phyloP scores from a whole-genome alignment of 2,329 filamentous ascomycete genomes.

The Chrysosporium keratinophilum region DNA sequence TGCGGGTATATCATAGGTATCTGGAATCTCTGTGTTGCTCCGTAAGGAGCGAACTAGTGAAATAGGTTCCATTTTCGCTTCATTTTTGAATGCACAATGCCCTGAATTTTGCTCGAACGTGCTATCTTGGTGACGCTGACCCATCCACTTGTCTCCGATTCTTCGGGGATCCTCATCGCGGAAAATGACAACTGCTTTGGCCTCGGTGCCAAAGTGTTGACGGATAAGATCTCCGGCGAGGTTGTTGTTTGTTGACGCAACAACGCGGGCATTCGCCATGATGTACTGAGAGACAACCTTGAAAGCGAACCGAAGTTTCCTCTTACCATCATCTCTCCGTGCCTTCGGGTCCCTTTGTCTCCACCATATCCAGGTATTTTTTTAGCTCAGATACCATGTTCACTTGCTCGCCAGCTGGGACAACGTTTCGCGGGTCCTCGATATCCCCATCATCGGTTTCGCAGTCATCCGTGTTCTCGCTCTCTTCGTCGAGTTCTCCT shows the following conservation, averaged over 20 bases:
- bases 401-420: not conserved
- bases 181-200: not conserved
- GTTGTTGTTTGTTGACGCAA: slow-evolving; percentile 30
- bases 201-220: slow-evolving; percentile 2
- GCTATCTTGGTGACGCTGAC: slow-evolving; percentile 14
- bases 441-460: not conserved
- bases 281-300: not conserved
- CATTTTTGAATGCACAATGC: no score
- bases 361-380: not conserved
- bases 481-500: not conserved
- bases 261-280: slow-evolving; percentile 14
- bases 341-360: not conserved
- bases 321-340: not conserved
- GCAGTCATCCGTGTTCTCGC: not conserved
- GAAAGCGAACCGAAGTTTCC: not conserved
- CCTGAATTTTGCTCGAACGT: not conserved
- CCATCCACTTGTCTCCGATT: slow-evolving; percentile 23
- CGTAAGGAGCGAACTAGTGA: slow-evolving; percentile 1
- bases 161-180: slow-evolving; percentile 3
- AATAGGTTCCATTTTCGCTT: not conserved
- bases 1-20: not conserved
- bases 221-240: slow-evolving; percentile 18
- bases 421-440: not conserved
- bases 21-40: slow-evolving; percentile 8
- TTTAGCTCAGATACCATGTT: not conserved